These are phyloP conservation scores for Xerocomellus amylosporus DNA, from an alignment of 768 basidiomycete genomes.

Conservation along the genomic window DNA sequence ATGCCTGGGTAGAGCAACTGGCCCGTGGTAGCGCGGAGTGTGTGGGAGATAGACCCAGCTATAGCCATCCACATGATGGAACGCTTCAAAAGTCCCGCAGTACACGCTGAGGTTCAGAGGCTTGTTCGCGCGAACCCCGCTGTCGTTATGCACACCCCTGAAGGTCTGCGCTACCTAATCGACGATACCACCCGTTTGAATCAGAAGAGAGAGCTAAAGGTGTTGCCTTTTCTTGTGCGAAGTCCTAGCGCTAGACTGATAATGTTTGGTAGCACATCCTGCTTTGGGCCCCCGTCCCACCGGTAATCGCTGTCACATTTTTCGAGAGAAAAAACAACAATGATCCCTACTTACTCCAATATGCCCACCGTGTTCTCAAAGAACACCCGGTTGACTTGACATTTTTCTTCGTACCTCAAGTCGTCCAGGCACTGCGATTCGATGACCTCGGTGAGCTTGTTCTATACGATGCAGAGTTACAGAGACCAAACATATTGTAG, in stretches of 20 bases:
- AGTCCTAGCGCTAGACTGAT: background rate
- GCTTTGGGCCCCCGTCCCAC: slow-evolving; percentile 86
- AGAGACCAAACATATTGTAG: slow-evolving; percentile 37
- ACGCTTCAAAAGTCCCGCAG: slow-evolving; percentile 70
- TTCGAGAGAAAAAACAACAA: slow-evolving; percentile 84
- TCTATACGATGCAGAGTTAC: background rate
- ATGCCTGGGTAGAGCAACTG: slow-evolving; percentile 50
- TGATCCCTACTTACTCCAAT: slow-evolving; percentile 88
- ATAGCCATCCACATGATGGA: slow-evolving; percentile 83
- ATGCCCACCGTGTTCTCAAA: slow-evolving; percentile 91
- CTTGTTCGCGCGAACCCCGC: slow-evolving; percentile 71
- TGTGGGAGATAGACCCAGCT: slow-evolving; percentile 82
- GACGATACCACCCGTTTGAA: slow-evolving; percentile 63
- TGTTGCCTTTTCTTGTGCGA: slow-evolving; percentile 30
- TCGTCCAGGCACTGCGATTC: slow-evolving; percentile 91
- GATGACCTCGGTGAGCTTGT: slow-evolving; percentile 72
- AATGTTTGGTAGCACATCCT: slow-evolving; percentile 65
- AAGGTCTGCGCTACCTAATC: slow-evolving; percentile 77
- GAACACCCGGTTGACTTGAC: slow-evolving; percentile 93
- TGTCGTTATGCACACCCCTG: slow-evolving; percentile 70
- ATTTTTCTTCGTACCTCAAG: slow-evolving; percentile 99
- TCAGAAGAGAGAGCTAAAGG: slow-evolving; percentile 72
- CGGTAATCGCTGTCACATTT: slow-evolving; percentile 74
- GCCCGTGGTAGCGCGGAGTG: slow-evolving; percentile 62
- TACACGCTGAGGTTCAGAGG: slow-evolving; percentile 70